Percentiles rank a stretch among this genome's conserved stretches.
Conservation (phyloP, 108 stramenopile species). For the Conticribra guillardii region DNA sequence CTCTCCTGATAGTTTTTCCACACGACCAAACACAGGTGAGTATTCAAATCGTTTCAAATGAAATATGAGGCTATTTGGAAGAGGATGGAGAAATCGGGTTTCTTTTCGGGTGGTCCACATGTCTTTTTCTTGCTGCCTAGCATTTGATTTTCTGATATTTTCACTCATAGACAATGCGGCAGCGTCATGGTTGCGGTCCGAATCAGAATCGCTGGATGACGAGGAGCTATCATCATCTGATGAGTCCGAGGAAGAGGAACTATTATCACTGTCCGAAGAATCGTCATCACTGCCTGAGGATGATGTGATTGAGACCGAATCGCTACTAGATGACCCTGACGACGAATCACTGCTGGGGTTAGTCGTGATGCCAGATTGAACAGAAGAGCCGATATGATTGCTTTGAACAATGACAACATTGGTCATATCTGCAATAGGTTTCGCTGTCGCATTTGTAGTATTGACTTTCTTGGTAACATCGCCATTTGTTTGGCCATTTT, state of each 20-base stretch:
- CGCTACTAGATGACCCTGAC: background rate
- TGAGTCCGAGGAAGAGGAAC: slow-evolving; percentile 15
- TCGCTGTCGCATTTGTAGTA: no score
- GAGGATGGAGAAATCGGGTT: slow-evolving; percentile 43
- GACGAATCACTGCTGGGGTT: background rate
- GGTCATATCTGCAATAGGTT: no score
- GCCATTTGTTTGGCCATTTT: no score
- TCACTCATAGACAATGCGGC: no score
- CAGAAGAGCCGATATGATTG: background rate
- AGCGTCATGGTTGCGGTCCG: background rate
- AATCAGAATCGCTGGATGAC: slow-evolving; percentile 13
- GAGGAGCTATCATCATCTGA: slow-evolving; percentile 1
- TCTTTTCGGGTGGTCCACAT: slow-evolving; percentile 50
- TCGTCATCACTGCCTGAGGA: background rate
- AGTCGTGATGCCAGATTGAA: background rate
- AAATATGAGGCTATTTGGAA: slow-evolving; percentile 40
- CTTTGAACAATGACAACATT: no score
- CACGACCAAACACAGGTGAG: slow-evolving; percentile 24
- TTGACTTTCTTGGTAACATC: no score
- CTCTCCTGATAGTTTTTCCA: slow-evolving; percentile 17
- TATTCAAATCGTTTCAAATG: slow-evolving; percentile 47
- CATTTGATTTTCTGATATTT: background rate
- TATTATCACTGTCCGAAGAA: background rate
- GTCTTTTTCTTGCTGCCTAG: background rate
- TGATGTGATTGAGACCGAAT: background rate